Evolutionary conservation across 768 basidiomycete genomes (phyloP), one percentile per base, ranked within the genome.

Genomic region (Russula foetens): DNA sequence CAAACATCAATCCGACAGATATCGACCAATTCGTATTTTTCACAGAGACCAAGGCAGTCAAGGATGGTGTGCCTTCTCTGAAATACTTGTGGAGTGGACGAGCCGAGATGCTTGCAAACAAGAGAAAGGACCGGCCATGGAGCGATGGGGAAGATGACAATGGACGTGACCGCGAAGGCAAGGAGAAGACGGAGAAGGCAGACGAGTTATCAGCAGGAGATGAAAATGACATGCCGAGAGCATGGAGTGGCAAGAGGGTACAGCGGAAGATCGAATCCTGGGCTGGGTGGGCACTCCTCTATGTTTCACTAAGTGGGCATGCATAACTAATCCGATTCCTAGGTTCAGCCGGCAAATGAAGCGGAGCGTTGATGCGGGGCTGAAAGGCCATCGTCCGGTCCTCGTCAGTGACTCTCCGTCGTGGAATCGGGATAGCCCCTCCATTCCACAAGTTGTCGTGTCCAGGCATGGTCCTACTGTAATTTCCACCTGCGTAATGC

Each of bases 251-350:
- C 29, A 75, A 73, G 62, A 74, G 72, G 60, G 72, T 80, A 52
- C 76, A 78, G 66, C 73, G 74, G 46, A 80, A 77, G 71, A 68
- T 81, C 0, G 81, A 77, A 65, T 72, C 74, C 63, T 82, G 79
- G 80, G 65, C 79, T 21, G 74, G 73, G 80, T 81, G 56, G 23
- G 78, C 71, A 44, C 45, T 24, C 54, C 35, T 38, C 7, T 12
- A 52, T 24, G 19, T 47, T 38, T 33, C 17, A 14, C 38, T 28
- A n/a, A 41, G 24, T n/a, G 45, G 11, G 26, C 1, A 21, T 28
- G 28, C 14, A 28, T 59, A 29, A n/a, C 33, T 29, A 45, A n/a
- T n/a, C n/a, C n/a, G 11, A 17, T 31, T 3, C 43, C 15, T 58
- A 71, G 71, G 52, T 53, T 68, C 14, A 66, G 66, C n/a, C 67